Base-by-base conservation (phyloP, 1,284 basidiomycete genomes). In the Entoloma clypeatum region DNA sequence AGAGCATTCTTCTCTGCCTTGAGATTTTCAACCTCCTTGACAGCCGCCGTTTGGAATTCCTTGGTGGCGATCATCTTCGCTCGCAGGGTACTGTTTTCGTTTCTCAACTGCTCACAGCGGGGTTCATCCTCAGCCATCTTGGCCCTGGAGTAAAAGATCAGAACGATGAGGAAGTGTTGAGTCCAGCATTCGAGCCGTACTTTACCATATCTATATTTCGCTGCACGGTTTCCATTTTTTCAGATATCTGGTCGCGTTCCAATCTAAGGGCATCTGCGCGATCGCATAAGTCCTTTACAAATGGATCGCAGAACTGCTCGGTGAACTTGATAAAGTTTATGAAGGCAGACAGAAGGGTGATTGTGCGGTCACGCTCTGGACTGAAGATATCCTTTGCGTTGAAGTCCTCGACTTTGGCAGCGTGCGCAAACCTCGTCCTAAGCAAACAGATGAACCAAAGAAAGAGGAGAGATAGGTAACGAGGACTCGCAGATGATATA, bases 241-340 rank as follows among this genome's bases (percentile, higher is more conserved):
- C 68, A 0, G 67, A 58, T 11, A 84, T 65, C 11, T 68, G 64
- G 22, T 77, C 74, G 11, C 80, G 67, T 51, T 87, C 77, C 18
- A 73, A 60, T 32, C 77, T 64, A 16, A 82, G 55, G 5, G 70
- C 60, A n/a, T 76, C 62, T 7, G 82, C 79, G 34, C 72, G 68
- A 9, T 80, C 72, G 19, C 77, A 71, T n/a, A 90, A 63, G 10
- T 74, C 69, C 36, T 68, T 68, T 13, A 86, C 66, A 43, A 83
- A 78, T 1, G 71, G 61, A 26, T 74, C 71, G 50, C 81, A 81
- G 43, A 64, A 67, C 51, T 90, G 83, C 50, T 86, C 81, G 19
- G 80, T 81, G 60, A 94, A 95, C 62, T 91, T 91, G 59, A 91
- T 79, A 61, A 93, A 92, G 64, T 96, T 96, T 69, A 94, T 85